Base-by-base conservation (phyloP, 2,329 filamentous ascomycete genomes). In the Arthrobotrys megalospora region DNA sequence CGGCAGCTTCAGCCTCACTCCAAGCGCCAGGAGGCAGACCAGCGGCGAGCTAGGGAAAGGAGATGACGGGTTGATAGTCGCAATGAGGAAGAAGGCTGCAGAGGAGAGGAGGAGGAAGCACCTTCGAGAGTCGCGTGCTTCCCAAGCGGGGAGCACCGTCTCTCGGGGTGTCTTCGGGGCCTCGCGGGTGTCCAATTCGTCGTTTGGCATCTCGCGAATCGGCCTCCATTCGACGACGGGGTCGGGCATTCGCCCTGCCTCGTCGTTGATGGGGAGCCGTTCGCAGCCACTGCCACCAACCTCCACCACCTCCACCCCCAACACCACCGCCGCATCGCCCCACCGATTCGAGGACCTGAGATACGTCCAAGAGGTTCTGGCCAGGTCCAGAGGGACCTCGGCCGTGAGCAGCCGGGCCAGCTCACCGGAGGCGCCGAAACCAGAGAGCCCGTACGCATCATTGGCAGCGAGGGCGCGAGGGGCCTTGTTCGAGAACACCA, bases 191-290 rank as follows among this genome's bases (percentile, higher is more conserved):
- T 77, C 73, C 0, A 71, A 70, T 34, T 77, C 73, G 21, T 66
- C 65, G 24, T 77, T 66, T 67, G 73, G 73, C 38, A 77, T 77
- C 48, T 77, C 73, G 12, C 66, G 73, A 16, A 77, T 77, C n/a
- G 73, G 66, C 47, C 73, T 77, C 19, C 73, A 77, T 36, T 77
- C 73, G 32, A 62, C 73, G 32, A 62, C 73, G 48, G 73, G 73
- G 14, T 77, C 73, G 19, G 55, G 55, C 36, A 48, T 62, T 21
- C 73, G 73, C 36, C 73, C 55, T 5, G 41, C 52, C 28, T 69
- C 64, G 21, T 64, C 72, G 14, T 43, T 66, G 34, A 43, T 58
- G 55, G 34, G 55, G 55, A 43, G 16, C 55, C 34, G 55, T 41
- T 43, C 55, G 55, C 55, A 43, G 55, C 32, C n/a, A 43, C 16